Conservation (phyloP, 495 filamentous ascomycete genomes). For the Podospora appendiculata region DNA sequence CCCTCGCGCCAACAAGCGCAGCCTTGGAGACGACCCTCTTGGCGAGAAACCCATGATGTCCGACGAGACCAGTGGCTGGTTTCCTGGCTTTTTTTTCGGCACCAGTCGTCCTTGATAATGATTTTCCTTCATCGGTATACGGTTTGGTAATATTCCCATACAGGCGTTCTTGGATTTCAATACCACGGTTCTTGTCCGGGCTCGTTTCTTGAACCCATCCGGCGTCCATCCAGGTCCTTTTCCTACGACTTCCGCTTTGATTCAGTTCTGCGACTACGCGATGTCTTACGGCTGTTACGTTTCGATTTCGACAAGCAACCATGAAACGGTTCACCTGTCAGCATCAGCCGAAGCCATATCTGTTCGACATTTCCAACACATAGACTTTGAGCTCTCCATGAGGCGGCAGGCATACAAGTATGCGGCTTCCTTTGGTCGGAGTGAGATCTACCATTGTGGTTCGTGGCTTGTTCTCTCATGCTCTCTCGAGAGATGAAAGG, state of each 20-base stretch:
- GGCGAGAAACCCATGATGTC: background rate
- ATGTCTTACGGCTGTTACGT: too few relatives aligned
- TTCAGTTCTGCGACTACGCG: too few relatives aligned
- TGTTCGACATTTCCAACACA: too few relatives aligned
- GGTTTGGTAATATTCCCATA: conserved; percentile 23
- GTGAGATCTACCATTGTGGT: too few relatives aligned
- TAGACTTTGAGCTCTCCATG: too few relatives aligned
- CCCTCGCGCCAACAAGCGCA: background rate
- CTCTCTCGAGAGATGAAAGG: too few relatives aligned
- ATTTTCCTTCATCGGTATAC: conserved; percentile 23
- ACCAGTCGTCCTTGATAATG: conserved; percentile 18
- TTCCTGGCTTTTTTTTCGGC: background rate
- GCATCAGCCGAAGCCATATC: too few relatives aligned
- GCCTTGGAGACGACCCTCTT: background rate
- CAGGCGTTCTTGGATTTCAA: conserved; percentile 26
- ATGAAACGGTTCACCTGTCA: too few relatives aligned
- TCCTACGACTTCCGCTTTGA: background rate
- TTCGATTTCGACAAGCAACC: too few relatives aligned
- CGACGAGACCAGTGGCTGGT: background rate
- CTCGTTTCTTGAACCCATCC: conserved; percentile 25
- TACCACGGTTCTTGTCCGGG: conserved; percentile 5
- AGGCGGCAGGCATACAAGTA: too few relatives aligned
- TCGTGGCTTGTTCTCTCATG: too few relatives aligned
- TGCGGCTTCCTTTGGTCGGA: too few relatives aligned
- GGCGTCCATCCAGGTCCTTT: conserved; percentile 21